These are phyloP conservation scores for Chaetomiaceae sp. DNA, from an alignment of 2,329 filamentous ascomycete genomes.

Conservation along the genomic window DNA sequence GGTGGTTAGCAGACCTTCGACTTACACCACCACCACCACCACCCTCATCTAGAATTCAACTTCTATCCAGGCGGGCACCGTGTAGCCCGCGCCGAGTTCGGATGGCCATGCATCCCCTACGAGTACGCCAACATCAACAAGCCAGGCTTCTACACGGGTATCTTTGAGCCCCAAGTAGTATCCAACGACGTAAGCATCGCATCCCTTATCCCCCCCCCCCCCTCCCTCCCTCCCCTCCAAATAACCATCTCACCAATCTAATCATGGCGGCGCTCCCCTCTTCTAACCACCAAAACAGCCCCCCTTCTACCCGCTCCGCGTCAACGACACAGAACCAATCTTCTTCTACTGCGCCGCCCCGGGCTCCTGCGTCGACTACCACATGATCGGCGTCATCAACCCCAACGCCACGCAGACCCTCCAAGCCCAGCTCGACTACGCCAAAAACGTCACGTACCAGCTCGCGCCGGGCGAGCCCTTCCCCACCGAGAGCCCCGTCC, in stretches of 20 bases:
- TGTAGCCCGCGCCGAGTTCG: constrained; percentile 57
- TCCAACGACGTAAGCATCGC: constrained; percentile 39
- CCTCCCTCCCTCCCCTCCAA: not conserved
- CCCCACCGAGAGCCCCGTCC: constrained; percentile 41
- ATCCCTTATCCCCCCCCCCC: not conserved
- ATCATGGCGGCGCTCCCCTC: no score
- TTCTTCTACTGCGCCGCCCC: constrained; percentile 69
- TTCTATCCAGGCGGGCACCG: constrained; percentile 63
- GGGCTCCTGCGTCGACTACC: constrained; percentile 57
- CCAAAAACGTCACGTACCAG: constrained; percentile 46
- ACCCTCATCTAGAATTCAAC: constrained; percentile 51
- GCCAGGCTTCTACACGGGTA: constrained; percentile 52
- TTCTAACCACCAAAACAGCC: constrained; percentile 31
- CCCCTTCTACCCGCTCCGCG: constrained; percentile 39
- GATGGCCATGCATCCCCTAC: constrained; percentile 60
- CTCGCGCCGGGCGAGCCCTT: constrained; percentile 53
- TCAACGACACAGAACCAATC: constrained; percentile 60
- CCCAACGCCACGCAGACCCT: constrained; percentile 51
- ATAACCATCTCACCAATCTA: not conserved
- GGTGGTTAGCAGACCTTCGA: not conserved
- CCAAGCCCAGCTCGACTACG: constrained; percentile 43
- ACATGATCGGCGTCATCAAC: constrained; percentile 76
- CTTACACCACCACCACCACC: constrained; percentile 9
- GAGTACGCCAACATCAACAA: constrained; percentile 47
- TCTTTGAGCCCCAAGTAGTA: constrained; percentile 42